A percentile compares a stretch with the other conserved stretches of the same genome.
Evolutionary conservation across 2,329 filamentous ascomycete genomes (phyloP).

Genomic region (Xylariaceae sp.): DNA sequence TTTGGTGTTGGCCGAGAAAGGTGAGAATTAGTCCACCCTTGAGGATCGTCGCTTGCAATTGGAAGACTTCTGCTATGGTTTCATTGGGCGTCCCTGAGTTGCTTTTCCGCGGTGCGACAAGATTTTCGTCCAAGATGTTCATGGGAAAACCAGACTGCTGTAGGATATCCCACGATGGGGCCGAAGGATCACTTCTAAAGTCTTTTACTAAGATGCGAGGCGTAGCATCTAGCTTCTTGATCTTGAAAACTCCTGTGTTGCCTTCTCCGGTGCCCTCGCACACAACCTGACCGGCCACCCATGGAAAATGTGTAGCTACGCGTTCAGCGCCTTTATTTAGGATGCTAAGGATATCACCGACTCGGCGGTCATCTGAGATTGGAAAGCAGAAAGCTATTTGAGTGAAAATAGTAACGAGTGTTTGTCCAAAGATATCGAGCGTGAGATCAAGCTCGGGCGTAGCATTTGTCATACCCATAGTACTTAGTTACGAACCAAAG

Average conservation of each 20-base stretch:
- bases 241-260: constrained; percentile 4
- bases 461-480: neutral
- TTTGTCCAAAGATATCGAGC: constrained; percentile 17
- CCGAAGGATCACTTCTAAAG: neutral
- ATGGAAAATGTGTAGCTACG: constrained; percentile 7
- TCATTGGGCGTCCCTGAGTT: neutral
- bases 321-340: constrained; percentile 37
- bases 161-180: constrained; percentile 2
- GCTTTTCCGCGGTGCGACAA: constrained; percentile 47
- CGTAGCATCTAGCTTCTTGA: neutral
- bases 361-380: constrained; percentile 30
- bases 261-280: constrained; percentile 9
- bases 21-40: constrained; percentile 50
- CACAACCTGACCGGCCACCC: constrained; percentile 14
- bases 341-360: constrained; percentile 41
- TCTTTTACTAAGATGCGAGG: constrained; percentile 12
- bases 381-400: constrained; percentile 45
- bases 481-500: neutral
- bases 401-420: constrained; percentile 44
- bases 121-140: constrained; percentile 31
- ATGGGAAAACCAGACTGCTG: neutral
- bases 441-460: neutral
- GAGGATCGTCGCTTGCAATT: constrained; percentile 52
- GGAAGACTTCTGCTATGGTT: constrained; percentile 40
- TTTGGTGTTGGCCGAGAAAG: constrained; percentile 49